These are phyloP conservation scores for Macrolepiota albuminosa DNA, from an alignment of 768 basidiomycete genomes.

Conservation along the genomic window DNA sequence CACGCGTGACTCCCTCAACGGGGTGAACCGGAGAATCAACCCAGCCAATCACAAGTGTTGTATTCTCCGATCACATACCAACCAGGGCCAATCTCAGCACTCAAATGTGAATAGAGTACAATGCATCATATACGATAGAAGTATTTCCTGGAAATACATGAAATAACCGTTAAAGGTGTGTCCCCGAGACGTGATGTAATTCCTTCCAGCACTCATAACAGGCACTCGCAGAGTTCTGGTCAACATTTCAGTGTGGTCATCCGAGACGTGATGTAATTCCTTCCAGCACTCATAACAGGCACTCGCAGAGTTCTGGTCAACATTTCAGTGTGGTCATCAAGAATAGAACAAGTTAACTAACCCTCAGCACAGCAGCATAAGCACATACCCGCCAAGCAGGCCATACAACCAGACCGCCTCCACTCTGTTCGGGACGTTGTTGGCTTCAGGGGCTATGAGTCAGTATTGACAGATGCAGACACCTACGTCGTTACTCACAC, in stretches of 20 bases:
- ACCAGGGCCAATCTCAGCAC: not conserved
- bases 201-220: slow-evolving; percentile 37
- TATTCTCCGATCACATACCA: slow-evolving; percentile 18
- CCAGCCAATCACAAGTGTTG: slow-evolving; percentile 26
- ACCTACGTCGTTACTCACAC: slow-evolving; percentile 44
- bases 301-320: slow-evolving; percentile 65
- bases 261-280: not conserved
- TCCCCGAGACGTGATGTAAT: not conserved
- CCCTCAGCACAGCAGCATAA: slow-evolving; percentile 76
- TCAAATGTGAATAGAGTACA: not conserved
- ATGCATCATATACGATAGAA: not conserved
- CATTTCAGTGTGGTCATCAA: slow-evolving; percentile 4
- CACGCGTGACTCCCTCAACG: slow-evolving; percentile 42
- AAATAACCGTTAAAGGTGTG: slow-evolving; percentile 2
- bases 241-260: slow-evolving; percentile 8
- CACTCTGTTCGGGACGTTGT: slow-evolving; percentile 46
- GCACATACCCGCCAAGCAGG: slow-evolving; percentile 60
- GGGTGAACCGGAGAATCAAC: slow-evolving; percentile 43
- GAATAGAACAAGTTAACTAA: slow-evolving; percentile 17
- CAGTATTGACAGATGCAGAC: not conserved
- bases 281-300: slow-evolving; percentile 44
- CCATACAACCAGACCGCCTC: slow-evolving; percentile 45
- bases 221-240: slow-evolving; percentile 71
- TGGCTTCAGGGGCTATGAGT: slow-evolving; percentile 25
- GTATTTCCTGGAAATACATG: slow-evolving; percentile 5